These are phyloP conservation scores for Pseudogymnoascus pannorum DNA, from an alignment of 2,329 filamentous ascomycete species.

Conservation along the genomic window DNA sequence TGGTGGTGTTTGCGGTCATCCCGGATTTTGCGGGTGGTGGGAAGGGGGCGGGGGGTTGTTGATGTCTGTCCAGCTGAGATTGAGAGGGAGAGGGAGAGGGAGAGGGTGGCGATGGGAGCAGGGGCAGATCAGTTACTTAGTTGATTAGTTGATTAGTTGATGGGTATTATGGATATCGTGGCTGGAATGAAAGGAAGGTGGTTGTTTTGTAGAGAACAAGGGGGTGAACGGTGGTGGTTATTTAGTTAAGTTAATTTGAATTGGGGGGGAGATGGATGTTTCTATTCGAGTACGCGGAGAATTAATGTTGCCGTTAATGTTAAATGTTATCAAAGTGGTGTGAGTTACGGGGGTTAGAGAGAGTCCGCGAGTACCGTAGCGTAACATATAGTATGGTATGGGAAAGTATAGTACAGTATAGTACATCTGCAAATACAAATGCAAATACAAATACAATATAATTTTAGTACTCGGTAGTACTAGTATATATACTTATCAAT, in stretches of 20 bases:
- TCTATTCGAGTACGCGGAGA: not conserved
- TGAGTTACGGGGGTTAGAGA: not conserved
- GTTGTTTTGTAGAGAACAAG: not conserved
- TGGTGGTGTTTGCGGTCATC: not conserved
- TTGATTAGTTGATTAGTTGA: not conserved
- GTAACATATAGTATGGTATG: not conserved
- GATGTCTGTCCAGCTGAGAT: not conserved
- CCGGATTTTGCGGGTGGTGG: no score
- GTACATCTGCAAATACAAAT: not conserved
- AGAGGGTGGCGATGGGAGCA: not conserved
- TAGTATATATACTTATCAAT: no score
- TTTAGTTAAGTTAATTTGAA: not conserved
- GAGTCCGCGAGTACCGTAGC: no score
- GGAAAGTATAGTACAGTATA: not conserved
- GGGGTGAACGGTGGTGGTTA: not conserved
- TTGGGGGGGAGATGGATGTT: not conserved
- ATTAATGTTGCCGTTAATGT: not conserved
- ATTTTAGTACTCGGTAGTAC: no score
- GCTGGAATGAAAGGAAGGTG: not conserved
- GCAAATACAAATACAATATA: no score
- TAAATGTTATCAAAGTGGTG: not conserved
- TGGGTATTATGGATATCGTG: not conserved
- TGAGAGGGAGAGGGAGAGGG: not conserved
- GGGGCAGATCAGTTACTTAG: no score
- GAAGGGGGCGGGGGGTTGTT: no score